These are phyloP conservation scores for Colletotrichum agaves DNA, from an alignment of 2,329 filamentous ascomycete species.

Conservation along the genomic window DNA sequence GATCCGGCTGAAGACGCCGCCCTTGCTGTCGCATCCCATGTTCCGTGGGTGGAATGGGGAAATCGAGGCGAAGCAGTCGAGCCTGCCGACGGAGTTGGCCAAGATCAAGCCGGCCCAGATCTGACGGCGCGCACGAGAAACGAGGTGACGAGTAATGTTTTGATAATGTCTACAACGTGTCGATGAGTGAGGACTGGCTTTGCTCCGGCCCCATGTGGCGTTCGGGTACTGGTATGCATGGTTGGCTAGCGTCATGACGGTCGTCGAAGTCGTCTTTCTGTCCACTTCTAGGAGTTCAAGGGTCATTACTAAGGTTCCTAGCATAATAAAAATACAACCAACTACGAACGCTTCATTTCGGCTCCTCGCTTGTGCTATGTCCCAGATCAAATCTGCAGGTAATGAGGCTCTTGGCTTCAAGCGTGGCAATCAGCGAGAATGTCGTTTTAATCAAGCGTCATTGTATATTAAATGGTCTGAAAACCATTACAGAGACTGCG, in stretches of 20 bases:
- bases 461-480: too few relatives aligned
- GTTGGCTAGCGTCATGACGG: slow-evolving; percentile 2
- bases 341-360: not conserved
- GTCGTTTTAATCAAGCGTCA: too few relatives aligned
- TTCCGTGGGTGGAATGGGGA: slow-evolving; percentile 31
- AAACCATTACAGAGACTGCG: too few relatives aligned
- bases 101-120: slow-evolving; percentile 28
- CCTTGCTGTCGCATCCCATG: slow-evolving; percentile 34
- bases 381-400: not conserved
- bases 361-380: not conserved
- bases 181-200: slow-evolving; percentile 15
- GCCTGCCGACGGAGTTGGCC: slow-evolving; percentile 29
- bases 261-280: not conserved
- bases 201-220: slow-evolving; percentile 2
- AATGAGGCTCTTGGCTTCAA: not conserved
- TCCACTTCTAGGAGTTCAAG: slow-evolving; percentile 1
- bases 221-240: not conserved
- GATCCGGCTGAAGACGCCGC: slow-evolving; percentile 31
- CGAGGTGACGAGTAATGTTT: not conserved
- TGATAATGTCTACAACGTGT: slow-evolving; percentile 28
- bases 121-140: not conserved
- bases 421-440: too few relatives aligned
- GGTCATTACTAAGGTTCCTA: not conserved
- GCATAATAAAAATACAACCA: not conserved
- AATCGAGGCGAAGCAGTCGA: slow-evolving; percentile 11